Evolutionary conservation across 2,329 filamentous ascomycete species (phyloP).

Genomic region (Epichloe gansuensis): DNA sequence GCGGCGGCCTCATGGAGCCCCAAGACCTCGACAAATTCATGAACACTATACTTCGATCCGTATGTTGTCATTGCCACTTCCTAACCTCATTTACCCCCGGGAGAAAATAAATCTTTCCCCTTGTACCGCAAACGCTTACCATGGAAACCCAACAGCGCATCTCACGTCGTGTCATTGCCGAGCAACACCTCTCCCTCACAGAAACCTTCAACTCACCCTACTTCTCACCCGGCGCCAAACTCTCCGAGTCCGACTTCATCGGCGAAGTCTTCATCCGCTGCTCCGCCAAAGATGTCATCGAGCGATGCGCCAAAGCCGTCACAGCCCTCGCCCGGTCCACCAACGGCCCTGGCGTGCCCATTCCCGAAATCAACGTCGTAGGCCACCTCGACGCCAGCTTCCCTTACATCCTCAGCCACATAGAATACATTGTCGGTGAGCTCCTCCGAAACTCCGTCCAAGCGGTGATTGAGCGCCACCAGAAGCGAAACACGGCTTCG

Average conservation of each 20-base stretch:
- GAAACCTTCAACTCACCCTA: conserved; percentile 86
- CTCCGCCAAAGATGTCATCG: conserved; percentile 78
- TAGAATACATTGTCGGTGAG: conserved; percentile 96
- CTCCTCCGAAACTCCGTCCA: conserved; percentile 91
- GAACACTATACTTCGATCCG: conserved; percentile 83
- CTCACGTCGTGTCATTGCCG: conserved; percentile 88
- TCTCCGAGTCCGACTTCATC: conserved; percentile 69
- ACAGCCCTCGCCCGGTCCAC: conserved; percentile 61
- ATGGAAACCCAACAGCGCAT: conserved; percentile 51
- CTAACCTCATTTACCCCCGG: not conserved
- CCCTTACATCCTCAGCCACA: conserved; percentile 88
- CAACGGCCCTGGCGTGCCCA: conserved; percentile 55
- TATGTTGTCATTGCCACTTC: conserved; percentile 32
- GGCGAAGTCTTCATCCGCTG: conserved; percentile 93
- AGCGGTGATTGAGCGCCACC: conserved; percentile 69
- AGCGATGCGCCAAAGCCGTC: conserved; percentile 67
- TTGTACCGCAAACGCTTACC: not conserved
- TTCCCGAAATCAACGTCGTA: conserved; percentile 72
- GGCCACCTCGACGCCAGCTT: conserved; percentile 86
- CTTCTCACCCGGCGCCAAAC: conserved; percentile 72
- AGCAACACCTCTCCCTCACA: conserved; percentile 89
- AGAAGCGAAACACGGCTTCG: conserved; percentile 23
- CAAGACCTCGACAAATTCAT: conserved; percentile 86
- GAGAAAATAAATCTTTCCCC: too few relatives aligned
- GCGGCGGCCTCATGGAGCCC: conserved; percentile 67